Evolutionary conservation across 2,329 filamentous ascomycete genomes (phyloP).

Genomic region (Orbilia quercus): DNA sequence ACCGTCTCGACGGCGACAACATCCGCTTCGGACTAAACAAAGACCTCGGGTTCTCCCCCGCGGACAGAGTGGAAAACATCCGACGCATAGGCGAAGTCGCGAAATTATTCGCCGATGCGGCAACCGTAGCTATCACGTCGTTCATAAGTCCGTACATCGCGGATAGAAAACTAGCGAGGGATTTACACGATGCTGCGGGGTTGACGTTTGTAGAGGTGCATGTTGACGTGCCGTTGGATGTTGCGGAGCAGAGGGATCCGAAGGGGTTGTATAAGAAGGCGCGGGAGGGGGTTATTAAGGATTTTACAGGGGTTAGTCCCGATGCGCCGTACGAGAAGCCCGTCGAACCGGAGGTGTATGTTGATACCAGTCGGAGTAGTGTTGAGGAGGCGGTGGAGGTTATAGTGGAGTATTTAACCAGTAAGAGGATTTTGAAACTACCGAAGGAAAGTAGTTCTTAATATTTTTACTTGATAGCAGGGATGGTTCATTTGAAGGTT

Average conservation of each 20-base stretch:
- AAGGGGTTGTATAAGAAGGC: slow-evolving; percentile 99
- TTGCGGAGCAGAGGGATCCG: slow-evolving; percentile 93
- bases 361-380: slow-evolving; percentile 81
- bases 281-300: slow-evolving; percentile 89
- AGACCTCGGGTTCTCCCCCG: slow-evolving; percentile 92
- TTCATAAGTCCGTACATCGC: slow-evolving; percentile 96
- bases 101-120: slow-evolving; percentile 92
- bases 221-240: slow-evolving; percentile 89
- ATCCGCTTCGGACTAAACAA: slow-evolving; percentile 98
- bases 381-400: slow-evolving; percentile 89
- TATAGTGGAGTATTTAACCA: slow-evolving; percentile 78
- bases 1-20: slow-evolving; percentile 95
- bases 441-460: slow-evolving; percentile 20
- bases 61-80: slow-evolving; percentile 97
- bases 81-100: slow-evolving; percentile 90
- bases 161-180: slow-evolving; percentile 83
- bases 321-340: slow-evolving; percentile 90
- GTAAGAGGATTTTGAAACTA: slow-evolving; percentile 29
- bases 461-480: too few relatives aligned
- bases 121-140: slow-evolving; percentile 87
- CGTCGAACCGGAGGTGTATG: slow-evolving; percentile 83
- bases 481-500: background rate
- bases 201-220: slow-evolving; percentile 94
- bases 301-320: slow-evolving; percentile 89
- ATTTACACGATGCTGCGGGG: slow-evolving; percentile 75